phyloP scores from a whole-genome alignment of 2,329 filamentous ascomycete species.

The Fusarium transvaalense region DNA sequence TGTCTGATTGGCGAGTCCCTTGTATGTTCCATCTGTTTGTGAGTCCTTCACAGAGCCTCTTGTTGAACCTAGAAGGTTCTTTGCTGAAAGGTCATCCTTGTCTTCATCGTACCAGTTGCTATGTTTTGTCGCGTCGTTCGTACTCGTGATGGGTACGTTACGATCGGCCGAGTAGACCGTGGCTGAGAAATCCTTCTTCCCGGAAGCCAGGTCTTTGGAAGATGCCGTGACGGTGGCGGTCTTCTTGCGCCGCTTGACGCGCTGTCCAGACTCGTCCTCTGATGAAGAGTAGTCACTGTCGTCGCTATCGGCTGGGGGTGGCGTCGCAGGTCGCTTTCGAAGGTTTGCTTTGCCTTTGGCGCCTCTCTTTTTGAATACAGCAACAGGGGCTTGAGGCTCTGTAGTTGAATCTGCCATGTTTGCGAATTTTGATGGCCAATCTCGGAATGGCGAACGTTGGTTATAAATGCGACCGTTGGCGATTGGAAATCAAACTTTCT shows the following conservation, averaged over 20 bases:
- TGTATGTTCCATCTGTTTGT: conserved; percentile 76
- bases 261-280: conserved; percentile 80
- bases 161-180: conserved; percentile 72
- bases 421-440: not conserved
- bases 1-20: conserved; percentile 77
- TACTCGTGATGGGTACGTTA: conserved; percentile 70
- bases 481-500: conserved; percentile 38
- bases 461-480: conserved; percentile 5
- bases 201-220: conserved; percentile 60
- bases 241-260: conserved; percentile 83
- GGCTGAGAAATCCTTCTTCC: conserved; percentile 58
- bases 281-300: conserved; percentile 76
- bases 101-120: conserved; percentile 90
- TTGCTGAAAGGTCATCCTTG: conserved; percentile 59
- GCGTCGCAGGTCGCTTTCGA: conserved; percentile 84
- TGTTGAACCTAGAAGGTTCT: conserved; percentile 71
- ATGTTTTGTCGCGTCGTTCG: conserved; percentile 90
- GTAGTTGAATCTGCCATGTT: conserved; percentile 40
- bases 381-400: conserved; percentile 62
- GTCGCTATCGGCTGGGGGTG: conserved; percentile 74
- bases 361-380: conserved; percentile 88
- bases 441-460: not conserved
- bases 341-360: conserved; percentile 81
- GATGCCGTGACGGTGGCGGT: conserved; percentile 75
- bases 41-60: conserved; percentile 54